Conservation (phyloP, 768 basidiomycete species). For the Antrodiella citrinella region DNA sequence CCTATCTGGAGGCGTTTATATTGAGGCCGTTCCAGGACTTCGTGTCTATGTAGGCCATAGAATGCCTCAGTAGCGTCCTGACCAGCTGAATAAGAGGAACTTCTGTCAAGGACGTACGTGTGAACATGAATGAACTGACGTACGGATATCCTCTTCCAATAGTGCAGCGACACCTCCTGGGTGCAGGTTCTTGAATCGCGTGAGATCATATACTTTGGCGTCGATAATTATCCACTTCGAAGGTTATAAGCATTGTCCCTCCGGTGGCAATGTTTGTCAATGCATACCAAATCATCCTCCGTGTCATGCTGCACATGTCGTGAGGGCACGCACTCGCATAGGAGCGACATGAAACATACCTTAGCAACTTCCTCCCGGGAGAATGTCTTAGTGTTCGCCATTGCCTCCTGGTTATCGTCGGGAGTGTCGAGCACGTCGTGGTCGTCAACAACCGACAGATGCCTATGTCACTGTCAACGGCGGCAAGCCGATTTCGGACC, state of each 20-base stretch:
- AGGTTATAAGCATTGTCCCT: background rate
- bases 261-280: background rate
- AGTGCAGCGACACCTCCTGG: conserved; percentile 78
- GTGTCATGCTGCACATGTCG: conserved; percentile 48
- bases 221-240: conserved; percentile 78
- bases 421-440: background rate
- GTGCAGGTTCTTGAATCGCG: conserved; percentile 72
- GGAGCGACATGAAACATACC: conserved; percentile 28
- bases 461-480: no score
- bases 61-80: conserved; percentile 85
- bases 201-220: conserved; percentile 75
- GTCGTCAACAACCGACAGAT: no score
- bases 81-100: conserved; percentile 45
- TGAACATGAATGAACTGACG: conserved; percentile 17
- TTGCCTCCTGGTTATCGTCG: background rate
- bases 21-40: conserved; percentile 71
- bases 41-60: conserved; percentile 82
- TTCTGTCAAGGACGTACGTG: conserved; percentile 79
- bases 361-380: conserved; percentile 58
- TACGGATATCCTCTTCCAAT: conserved; percentile 70
- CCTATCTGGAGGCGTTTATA: conserved; percentile 72
- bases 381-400: conserved; percentile 17
- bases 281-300: conserved; percentile 54
- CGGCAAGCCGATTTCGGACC: no score
- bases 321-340: background rate